These are phyloP conservation scores for Opeltia flavorubescens DNA, from an alignment of 495 filamentous ascomycete genomes.

Conservation along the genomic window DNA sequence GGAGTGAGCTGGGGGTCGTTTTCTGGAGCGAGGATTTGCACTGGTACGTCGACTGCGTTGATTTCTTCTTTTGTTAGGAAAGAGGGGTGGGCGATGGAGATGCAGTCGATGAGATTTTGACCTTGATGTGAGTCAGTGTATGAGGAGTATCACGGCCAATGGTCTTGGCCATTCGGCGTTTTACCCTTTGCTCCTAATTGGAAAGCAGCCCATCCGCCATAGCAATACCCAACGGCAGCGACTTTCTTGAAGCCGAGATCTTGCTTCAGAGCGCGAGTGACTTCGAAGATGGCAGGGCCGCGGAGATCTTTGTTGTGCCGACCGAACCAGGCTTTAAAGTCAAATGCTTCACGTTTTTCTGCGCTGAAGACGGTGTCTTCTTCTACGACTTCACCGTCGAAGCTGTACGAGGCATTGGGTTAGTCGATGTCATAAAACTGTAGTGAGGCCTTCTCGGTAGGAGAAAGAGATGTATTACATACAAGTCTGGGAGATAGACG, in stretches of 20 bases:
- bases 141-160: neutral
- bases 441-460: neutral
- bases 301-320: slow-evolving; percentile 32
- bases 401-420: slow-evolving; percentile 10
- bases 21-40: slow-evolving; percentile 46
- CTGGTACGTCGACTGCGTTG: slow-evolving; percentile 35
- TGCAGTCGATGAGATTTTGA: slow-evolving; percentile 37
- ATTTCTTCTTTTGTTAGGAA: slow-evolving; percentile 34
- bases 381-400: slow-evolving; percentile 22
- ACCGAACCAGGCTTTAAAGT: slow-evolving; percentile 23
- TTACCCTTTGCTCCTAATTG: slow-evolving; percentile 28
- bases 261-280: slow-evolving; percentile 28
- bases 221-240: slow-evolving; percentile 48
- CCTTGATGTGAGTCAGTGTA: neutral
- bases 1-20: slow-evolving; percentile 29
- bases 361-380: slow-evolving; percentile 20
- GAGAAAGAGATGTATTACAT: neutral
- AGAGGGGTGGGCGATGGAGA: slow-evolving; percentile 40
- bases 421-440: neutral
- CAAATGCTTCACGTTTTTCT: slow-evolving; percentile 23
- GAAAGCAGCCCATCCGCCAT: slow-evolving; percentile 43
- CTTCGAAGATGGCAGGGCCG: slow-evolving; percentile 38
- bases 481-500: slow-evolving; percentile 36
- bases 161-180: neutral
- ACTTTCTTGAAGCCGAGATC: slow-evolving; percentile 24